Percentiles rank a stretch among this genome's conserved stretches.
Conservation (phyloP, 176 grass and related monocot genomes). For the Oryza longistaminata region DNA sequence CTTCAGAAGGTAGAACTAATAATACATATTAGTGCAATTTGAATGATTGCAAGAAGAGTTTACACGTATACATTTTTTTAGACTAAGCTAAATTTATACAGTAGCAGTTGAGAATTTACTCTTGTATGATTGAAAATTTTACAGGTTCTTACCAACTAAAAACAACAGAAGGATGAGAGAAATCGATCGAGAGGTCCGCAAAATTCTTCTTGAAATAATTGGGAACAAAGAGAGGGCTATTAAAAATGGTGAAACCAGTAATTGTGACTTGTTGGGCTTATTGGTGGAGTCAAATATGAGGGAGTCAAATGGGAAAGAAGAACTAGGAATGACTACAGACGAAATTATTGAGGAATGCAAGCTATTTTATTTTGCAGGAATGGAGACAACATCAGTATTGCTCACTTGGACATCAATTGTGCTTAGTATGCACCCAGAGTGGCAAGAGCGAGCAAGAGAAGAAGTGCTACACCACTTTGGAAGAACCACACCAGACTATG, state of each 20-base stretch:
- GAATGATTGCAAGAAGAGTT: background rate
- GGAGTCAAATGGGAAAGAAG: constrained; percentile 43
- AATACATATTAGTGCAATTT: background rate
- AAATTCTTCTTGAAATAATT: constrained; percentile 58
- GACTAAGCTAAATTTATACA: background rate
- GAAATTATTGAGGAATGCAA: constrained; percentile 87
- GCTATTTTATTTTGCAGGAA: constrained; percentile 85
- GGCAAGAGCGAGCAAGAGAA: constrained; percentile 72
- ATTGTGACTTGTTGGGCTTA: constrained; percentile 63
- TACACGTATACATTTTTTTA: background rate
- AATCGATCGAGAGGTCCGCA: constrained; percentile 39
- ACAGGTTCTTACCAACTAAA: constrained; percentile 67
- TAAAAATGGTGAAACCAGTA: constrained; percentile 39
- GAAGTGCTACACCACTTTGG: constrained; percentile 79
- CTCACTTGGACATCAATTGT: constrained; percentile 78
- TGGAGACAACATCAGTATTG: constrained; percentile 78
- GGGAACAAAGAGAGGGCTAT: constrained; percentile 53
- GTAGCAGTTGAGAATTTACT: background rate
- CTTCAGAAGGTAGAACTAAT: background rate
- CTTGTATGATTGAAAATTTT: background rate
- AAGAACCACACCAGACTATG: constrained; percentile 46
- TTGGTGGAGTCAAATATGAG: constrained; percentile 69
- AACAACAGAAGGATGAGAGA: constrained; percentile 61
- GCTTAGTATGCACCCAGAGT: constrained; percentile 76
- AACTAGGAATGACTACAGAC: constrained; percentile 53